Evolutionary conservation across 116 monocot species (phyloP), one percentile per base, ranked within the genome.

Genomic region (Trichopus zeylanicus): DNA sequence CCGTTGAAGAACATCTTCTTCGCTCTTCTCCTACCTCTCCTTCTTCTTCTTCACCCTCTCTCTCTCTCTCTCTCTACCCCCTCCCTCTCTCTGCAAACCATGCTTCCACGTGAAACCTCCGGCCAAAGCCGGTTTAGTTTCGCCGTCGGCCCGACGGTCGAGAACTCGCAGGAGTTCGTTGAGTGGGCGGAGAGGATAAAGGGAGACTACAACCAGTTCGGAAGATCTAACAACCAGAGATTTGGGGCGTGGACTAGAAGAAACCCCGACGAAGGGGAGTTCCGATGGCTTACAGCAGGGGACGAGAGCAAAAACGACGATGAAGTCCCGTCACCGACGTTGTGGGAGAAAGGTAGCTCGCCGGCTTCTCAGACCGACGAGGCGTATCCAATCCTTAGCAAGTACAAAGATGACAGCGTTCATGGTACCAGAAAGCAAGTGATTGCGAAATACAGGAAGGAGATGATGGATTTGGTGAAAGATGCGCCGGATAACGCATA

Each of bases 71-170:
- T n/a, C n/a, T n/a, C n/a, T n/a, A n/a, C n/a, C n/a, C n/a, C n/a
- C n/a, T n/a, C n/a, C n/a, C n/a, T n/a, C n/a, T n/a, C n/a, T n/a
- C n/a, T n/a, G n/a, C n/a, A n/a, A n/a, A n/a, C n/a, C n/a, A n/a
- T n/a, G n/a, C n/a, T n/a, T n/a, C n/a, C n/a, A n/a, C n/a, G n/a
- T n/a, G 12, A n/a, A 42, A n/a, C 13, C 2, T 12, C 12, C 12
- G 42, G n/a, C 3, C 18, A 42, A 4, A 42, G n/a, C 0, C 42
- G n/a, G 42, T 68, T 68, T 60, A 68, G 18, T 52, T 68, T 68
- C 52, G 6, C 35, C 38, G 27, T 24, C n/a, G n/a, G n/a, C 1
- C 33, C 59, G 13, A 39, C 19, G 13, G 31, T 22, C 3, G 22
- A 34, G 18, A 20, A 48, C 47, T 26, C 23, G 29, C 29, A 15